phyloP scores from a whole-genome alignment of 805 yeast species.

The Saccharomycopsis olivae region DNA sequence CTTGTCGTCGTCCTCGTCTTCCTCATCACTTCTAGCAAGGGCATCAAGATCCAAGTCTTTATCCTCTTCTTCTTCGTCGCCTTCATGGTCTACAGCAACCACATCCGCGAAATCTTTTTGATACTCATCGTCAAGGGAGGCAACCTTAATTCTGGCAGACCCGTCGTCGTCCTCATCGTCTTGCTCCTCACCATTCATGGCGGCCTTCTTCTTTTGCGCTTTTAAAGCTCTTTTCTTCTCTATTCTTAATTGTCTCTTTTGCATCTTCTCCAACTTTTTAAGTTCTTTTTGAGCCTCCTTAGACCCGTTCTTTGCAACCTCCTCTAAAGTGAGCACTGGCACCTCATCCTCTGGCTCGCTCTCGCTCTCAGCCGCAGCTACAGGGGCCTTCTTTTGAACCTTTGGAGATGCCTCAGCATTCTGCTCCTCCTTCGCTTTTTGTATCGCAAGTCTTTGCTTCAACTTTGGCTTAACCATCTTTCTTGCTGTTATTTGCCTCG shows the following conservation, averaged over 20 bases:
- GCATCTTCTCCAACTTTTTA: constrained; percentile 17
- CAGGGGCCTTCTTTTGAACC: not conserved
- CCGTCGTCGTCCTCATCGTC: constrained; percentile 19
- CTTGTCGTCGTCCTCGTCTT: constrained; percentile 27
- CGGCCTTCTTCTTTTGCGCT: constrained; percentile 17
- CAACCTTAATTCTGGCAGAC: constrained; percentile 19
- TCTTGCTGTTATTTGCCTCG: not conserved
- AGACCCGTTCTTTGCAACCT: not conserved
- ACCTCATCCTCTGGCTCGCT: not conserved
- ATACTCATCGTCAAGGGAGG: constrained; percentile 22
- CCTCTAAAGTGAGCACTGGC: not conserved
- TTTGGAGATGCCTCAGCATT: not conserved
- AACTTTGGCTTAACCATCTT: constrained; percentile 17
- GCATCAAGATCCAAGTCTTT: constrained; percentile 42
- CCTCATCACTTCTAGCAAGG: constrained; percentile 43
- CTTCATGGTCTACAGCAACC: constrained; percentile 22
- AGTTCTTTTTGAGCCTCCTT: constrained; percentile 10
- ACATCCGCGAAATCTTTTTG: constrained; percentile 23
- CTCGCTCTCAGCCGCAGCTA: not conserved
- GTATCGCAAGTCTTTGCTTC: constrained; percentile 16
- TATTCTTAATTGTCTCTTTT: constrained; percentile 20
- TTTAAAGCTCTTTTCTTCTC: constrained; percentile 16
- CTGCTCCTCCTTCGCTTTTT: constrained; percentile 14
- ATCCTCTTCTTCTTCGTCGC: constrained; percentile 19
- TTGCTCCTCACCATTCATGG: constrained; percentile 15